Conservation (phyloP, 2,329 filamentous ascomycete genomes). For the Myriosclerotinia scirpicola region DNA sequence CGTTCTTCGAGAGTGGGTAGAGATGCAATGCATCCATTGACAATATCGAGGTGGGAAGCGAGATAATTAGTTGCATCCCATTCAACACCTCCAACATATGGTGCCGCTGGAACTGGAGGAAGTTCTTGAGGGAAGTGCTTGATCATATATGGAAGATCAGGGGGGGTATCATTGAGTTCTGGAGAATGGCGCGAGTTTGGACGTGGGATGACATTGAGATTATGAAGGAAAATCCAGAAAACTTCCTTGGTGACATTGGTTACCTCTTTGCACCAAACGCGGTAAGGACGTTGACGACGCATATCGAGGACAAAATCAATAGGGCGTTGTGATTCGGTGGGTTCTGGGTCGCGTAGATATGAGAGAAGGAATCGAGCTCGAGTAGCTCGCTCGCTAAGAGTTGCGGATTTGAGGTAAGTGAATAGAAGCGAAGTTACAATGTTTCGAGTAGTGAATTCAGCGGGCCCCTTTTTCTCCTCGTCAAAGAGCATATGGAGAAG, state of each 20-base stretch:
- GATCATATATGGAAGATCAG: slow-evolving; percentile 61
- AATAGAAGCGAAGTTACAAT: slow-evolving; percentile 89
- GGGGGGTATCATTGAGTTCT: slow-evolving; percentile 34
- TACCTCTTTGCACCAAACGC: slow-evolving; percentile 91
- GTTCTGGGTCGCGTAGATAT: slow-evolving; percentile 78
- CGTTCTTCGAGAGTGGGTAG: slow-evolving; percentile 68
- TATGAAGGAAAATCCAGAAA: slow-evolving; percentile 98
- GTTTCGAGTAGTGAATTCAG: slow-evolving; percentile 90
- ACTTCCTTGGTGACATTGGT: slow-evolving; percentile 94
- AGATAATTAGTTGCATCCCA: slow-evolving; percentile 99
- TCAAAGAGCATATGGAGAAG: slow-evolving; percentile 89
- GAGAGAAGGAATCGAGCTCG: slow-evolving; percentile 72
- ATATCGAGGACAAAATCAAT: slow-evolving; percentile 88
- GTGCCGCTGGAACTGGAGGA: slow-evolving; percentile 87
- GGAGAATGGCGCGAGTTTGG: slow-evolving; percentile 45
- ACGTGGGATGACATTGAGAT: slow-evolving; percentile 80
- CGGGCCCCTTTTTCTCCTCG: slow-evolving; percentile 96
- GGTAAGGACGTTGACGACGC: slow-evolving; percentile 82
- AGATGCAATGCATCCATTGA: slow-evolving; percentile 87
- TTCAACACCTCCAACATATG: slow-evolving; percentile 95
- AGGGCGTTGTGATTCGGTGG: slow-evolving; percentile 72
- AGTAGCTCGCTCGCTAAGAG: slow-evolving; percentile 59
- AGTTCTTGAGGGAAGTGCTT: slow-evolving; percentile 81
- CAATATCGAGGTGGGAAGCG: slow-evolving; percentile 84
- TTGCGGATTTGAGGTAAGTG: slow-evolving; percentile 75